A percentile compares a stretch with the other conserved stretches of the same genome.
Conservation (phyloP, 2,329 filamentous ascomycete species). For the Penicillium sclerotiorum region DNA sequence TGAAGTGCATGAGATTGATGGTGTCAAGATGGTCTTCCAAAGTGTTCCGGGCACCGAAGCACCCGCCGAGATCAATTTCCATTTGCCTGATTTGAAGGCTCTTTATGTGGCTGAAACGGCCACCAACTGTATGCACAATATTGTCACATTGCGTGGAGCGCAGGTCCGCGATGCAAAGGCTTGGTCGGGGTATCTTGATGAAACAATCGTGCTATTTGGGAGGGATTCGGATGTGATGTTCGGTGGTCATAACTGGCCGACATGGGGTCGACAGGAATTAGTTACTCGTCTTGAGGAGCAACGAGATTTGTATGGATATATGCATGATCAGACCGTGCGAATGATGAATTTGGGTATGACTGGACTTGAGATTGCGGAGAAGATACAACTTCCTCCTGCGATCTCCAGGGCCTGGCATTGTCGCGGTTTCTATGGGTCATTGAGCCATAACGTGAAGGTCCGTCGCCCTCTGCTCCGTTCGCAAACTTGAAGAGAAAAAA, state of each 20-base stretch:
- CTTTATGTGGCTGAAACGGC: conserved; percentile 45
- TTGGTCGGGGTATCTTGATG: conserved; percentile 46
- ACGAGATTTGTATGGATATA: conserved; percentile 44
- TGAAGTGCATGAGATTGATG: conserved; percentile 35
- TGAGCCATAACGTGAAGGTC: conserved; percentile 43
- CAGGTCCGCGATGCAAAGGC: conserved; percentile 44
- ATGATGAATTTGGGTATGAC: conserved; percentile 43
- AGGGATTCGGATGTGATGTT: conserved; percentile 39
- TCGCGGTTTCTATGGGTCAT: conserved; percentile 41
- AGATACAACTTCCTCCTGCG: conserved; percentile 35
- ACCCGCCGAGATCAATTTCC: conserved; percentile 47
- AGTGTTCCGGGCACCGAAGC: conserved; percentile 48
- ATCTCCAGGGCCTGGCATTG: conserved; percentile 35
- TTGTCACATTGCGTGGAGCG: conserved; percentile 47
- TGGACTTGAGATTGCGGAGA: conserved; percentile 46
- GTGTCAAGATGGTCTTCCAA: conserved; percentile 45
- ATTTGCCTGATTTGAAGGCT: conserved; percentile 42
- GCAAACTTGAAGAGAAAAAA: not conserved
- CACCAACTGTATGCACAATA: conserved; percentile 47
- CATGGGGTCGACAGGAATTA: conserved; percentile 37
- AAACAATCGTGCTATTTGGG: conserved; percentile 40
- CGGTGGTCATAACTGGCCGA: conserved; percentile 48
- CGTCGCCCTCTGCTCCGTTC: not conserved
- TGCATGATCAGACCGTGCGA: conserved; percentile 46
- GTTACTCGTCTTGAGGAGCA: conserved; percentile 35